Evolutionary conservation across 164 flowering plant species (phyloP).

Genomic region (Aristolochia contorta): DNA sequence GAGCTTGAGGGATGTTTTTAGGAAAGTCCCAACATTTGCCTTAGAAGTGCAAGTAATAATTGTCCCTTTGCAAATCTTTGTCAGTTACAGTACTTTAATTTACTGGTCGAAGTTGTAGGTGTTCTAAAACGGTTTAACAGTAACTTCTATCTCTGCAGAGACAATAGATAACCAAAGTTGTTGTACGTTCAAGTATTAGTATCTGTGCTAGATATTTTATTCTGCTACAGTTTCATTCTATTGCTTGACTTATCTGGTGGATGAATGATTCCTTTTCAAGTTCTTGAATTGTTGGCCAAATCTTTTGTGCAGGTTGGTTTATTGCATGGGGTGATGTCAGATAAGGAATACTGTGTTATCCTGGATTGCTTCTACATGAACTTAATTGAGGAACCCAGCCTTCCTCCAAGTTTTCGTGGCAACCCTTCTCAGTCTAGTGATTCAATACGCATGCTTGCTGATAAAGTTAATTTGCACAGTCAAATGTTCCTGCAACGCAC

Average conservation of each 20-base stretch:
- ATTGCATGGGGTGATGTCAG: conserved; percentile 73
- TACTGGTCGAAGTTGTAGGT: too few relatives aligned
- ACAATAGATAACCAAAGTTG: too few relatives aligned
- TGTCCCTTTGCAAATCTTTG: not conserved
- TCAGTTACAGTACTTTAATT: too few relatives aligned
- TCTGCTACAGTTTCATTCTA: too few relatives aligned
- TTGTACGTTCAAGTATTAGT: too few relatives aligned
- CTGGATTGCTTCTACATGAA: conserved; percentile 67
- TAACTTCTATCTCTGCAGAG: too few relatives aligned
- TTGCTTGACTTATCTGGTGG: too few relatives aligned
- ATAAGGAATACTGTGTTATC: conserved; percentile 77
- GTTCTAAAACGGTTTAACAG: too few relatives aligned
- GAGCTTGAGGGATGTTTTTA: conserved; percentile 90
- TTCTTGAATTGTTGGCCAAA: not conserved
- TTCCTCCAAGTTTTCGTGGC: conserved; percentile 87
- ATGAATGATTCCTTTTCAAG: too few relatives aligned
- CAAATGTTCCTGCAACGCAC: conserved; percentile 70
- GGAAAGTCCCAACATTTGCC: conserved; percentile 81
- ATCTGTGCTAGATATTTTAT: too few relatives aligned
- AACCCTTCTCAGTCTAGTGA: conserved; percentile 48
- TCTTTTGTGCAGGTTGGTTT: conserved; percentile 58
- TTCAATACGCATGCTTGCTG: conserved; percentile 68
- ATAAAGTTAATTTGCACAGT: conserved; percentile 83
- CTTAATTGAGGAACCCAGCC: conserved; percentile 63
- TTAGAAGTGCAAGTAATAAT: conserved; percentile 70